phyloP scores from a whole-genome alignment of 108 stramenopile species.

The Aureococcus anophagefferens region DNA sequence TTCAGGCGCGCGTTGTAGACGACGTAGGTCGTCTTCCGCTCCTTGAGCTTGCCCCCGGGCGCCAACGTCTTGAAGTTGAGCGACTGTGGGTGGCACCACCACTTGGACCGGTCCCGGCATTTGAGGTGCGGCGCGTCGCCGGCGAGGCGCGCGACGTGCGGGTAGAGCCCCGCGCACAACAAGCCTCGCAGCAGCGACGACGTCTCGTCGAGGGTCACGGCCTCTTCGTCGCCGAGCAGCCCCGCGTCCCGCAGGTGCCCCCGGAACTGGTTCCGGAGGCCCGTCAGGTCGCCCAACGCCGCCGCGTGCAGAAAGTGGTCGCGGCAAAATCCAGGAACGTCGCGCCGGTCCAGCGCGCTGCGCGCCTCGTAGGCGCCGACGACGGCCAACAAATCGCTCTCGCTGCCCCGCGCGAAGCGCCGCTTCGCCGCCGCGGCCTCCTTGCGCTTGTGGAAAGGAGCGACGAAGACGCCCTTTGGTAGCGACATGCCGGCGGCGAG shows the following conservation, averaged over 20 bases:
- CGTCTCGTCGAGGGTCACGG: not conserved
- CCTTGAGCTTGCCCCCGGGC: not conserved
- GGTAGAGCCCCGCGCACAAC: slow-evolving; percentile 47
- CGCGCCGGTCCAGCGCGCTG: slow-evolving; percentile 8
- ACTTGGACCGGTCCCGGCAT: not conserved
- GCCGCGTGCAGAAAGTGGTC: slow-evolving; percentile 33
- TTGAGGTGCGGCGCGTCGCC: not conserved
- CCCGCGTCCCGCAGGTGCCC: slow-evolving; percentile 46
- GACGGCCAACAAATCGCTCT: slow-evolving; percentile 53
- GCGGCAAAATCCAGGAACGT: slow-evolving; percentile 24
- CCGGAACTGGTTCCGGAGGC: slow-evolving; percentile 40
- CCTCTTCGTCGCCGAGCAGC: slow-evolving; percentile 13
- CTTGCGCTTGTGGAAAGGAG: not conserved
- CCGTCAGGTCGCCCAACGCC: slow-evolving; percentile 37
- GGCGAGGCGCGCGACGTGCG: slow-evolving; percentile 33
- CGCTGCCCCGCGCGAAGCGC: slow-evolving; percentile 38
- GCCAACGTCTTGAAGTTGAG: not conserved
- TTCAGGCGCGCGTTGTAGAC: slow-evolving; percentile 44
- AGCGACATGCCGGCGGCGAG: slow-evolving; percentile 51
- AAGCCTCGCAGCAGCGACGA: not conserved
- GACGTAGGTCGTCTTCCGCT: slow-evolving; percentile 24
- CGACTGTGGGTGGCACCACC: not conserved
- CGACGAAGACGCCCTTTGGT: slow-evolving; percentile 34
- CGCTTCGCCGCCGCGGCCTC: slow-evolving; percentile 25
- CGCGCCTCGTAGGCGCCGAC: slow-evolving; percentile 42